Percentiles rank a stretch among this genome's conserved stretches.
phyloP scores from a whole-genome alignment of 768 basidiomycete genomes.

The Tricholoma saponaceum region DNA sequence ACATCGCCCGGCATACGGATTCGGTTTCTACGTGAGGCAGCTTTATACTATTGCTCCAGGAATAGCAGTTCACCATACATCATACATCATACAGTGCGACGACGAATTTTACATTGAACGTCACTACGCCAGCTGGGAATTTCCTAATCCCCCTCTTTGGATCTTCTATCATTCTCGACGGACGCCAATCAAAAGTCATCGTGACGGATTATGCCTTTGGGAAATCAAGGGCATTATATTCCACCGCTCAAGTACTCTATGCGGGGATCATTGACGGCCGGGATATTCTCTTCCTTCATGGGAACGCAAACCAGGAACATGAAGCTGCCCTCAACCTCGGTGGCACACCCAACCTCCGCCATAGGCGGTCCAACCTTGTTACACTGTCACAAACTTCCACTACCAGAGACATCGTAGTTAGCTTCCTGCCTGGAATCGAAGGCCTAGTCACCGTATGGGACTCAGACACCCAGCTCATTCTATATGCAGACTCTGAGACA shows the following conservation, averaged over 20 bases:
- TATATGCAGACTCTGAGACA: conserved; percentile 63
- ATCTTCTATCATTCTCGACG: conserved; percentile 52
- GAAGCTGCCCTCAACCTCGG: conserved; percentile 45
- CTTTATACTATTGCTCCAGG: not conserved
- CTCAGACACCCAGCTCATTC: conserved; percentile 59
- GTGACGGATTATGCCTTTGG: conserved; percentile 75
- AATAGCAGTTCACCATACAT: not conserved
- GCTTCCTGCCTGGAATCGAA: conserved; percentile 50
- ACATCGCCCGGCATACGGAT: conserved; percentile 61
- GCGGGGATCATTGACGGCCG: conserved; percentile 56
- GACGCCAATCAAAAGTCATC: conserved; percentile 72
- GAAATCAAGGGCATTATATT: conserved; percentile 48
- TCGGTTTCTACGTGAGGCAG: conserved; percentile 59
- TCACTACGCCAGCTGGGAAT: conserved; percentile 47
- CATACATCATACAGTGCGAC: conserved; percentile 29
- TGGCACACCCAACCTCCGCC: conserved; percentile 39
- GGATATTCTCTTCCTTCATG: conserved; percentile 64
- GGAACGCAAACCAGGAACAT: conserved; percentile 50
- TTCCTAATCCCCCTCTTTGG: conserved; percentile 56
- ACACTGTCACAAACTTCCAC: conserved; percentile 20
- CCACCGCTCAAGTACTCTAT: conserved; percentile 72
- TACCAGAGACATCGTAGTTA: conserved; percentile 38
- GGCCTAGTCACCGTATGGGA: conserved; percentile 66
- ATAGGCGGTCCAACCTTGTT: conserved; percentile 25
- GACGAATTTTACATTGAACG: conserved; percentile 55